Evolutionary conservation across 2,329 filamentous ascomycete species (phyloP), one percentile per base, ranked within the genome.

Genomic region (Aureobasidium sp.): DNA sequence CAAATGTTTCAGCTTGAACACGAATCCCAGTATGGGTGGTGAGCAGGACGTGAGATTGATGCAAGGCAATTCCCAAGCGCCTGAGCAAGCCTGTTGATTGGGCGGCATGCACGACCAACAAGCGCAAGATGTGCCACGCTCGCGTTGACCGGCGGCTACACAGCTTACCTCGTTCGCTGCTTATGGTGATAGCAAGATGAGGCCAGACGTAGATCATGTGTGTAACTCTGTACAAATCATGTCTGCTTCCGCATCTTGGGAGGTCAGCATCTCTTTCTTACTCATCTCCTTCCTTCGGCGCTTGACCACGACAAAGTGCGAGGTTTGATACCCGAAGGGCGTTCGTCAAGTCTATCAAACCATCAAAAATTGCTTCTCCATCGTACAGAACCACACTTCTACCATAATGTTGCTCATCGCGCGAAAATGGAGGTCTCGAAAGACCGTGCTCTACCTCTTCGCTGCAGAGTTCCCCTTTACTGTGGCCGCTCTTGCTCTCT

Each of bases 401-500:
- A 56, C 53, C 55, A 59, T 15, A 34, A 59, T 59, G 55, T 29
- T 64, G 37, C 50, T 70, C 34, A 50, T 85, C 61, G 80, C 83
- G 24, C 78, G 77, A 68, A 74, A 78, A 69, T 85, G 84, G 78
- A 79, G 80, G 61, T 74, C 80, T 32, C 79, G 80, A 46, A 79
- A 77, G 66, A 65, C 80, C 65, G 74, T 85, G 67, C 76, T 80
- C 65, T 78, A 72, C 53, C 77, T 89, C 66, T 83, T 92, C 77
- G 69, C 83, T 55, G 70, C 85, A 57, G 89, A 93, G 75, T 80
- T 92, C 59, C 74, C 77, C 41, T 81, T 86, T 65, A 83, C 86
- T 27, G 78, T 93, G 62, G 81, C 85, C 17, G 76, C 83, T 55
- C 81, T 93, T 66, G 81, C 88, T 41, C 80, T 92, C 59, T 89